These are phyloP conservation scores for Inonotus obliquus DNA, from an alignment of 1,284 basidiomycete genomes.

Conservation along the genomic window DNA sequence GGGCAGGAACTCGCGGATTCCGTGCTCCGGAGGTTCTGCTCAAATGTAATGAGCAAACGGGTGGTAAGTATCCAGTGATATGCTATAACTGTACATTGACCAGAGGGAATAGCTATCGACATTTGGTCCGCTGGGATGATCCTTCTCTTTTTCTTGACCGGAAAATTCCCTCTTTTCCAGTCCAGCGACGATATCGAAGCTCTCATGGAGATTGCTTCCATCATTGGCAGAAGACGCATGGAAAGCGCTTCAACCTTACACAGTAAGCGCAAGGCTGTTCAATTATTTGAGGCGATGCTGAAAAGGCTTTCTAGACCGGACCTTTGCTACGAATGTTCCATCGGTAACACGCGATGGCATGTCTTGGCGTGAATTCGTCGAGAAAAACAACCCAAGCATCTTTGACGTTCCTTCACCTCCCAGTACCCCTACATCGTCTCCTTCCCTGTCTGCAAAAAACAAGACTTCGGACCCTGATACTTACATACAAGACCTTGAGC, in stretches of 20 bases:
- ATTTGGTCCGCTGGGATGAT: conserved; percentile 96
- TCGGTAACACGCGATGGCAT: conserved; percentile 62
- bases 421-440: conserved; percentile 19
- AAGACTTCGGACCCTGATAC: conserved; percentile 39
- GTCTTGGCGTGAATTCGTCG: conserved; percentile 69
- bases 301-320: conserved; percentile 57
- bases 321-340: conserved; percentile 83
- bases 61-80: conserved; percentile 50
- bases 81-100: conserved; percentile 12
- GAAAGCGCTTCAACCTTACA: conserved; percentile 87
- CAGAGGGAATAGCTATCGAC: conserved; percentile 70
- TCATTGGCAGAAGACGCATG: conserved; percentile 83
- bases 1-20: conserved; percentile 95
- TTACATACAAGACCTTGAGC: conserved; percentile 56
- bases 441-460: conserved; percentile 31
- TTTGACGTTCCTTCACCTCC: conserved; percentile 43
- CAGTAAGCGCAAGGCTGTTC: conserved; percentile 50
- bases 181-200: conserved; percentile 95
- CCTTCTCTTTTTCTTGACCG: conserved; percentile 86
- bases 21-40: conserved; percentile 95
- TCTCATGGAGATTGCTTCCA: conserved; percentile 87
- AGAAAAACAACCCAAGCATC: conserved; percentile 72
- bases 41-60: conserved; percentile 92
- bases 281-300: neutral
- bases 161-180: conserved; percentile 94